Conservation (phyloP, 2,329 filamentous ascomycete genomes). For the Botrytis pseudocinerea region DNA sequence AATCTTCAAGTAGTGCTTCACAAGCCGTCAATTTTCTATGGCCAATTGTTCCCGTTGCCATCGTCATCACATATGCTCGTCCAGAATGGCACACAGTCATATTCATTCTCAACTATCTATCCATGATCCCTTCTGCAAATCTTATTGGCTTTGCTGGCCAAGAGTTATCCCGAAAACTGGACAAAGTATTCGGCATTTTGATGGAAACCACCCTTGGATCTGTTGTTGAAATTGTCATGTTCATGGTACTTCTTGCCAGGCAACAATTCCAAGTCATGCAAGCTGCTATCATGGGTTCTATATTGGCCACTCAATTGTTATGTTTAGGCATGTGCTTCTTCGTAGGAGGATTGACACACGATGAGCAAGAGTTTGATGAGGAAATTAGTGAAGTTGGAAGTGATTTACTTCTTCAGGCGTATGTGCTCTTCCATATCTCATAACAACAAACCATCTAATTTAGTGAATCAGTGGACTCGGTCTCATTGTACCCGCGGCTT, state of each 20-base stretch:
- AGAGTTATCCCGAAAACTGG: slow-evolving; percentile 71
- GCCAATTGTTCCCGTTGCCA: slow-evolving; percentile 73
- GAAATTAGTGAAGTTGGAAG: slow-evolving; percentile 77
- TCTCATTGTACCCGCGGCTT: slow-evolving; percentile 47
- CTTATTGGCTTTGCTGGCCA: slow-evolving; percentile 73
- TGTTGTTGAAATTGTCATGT: slow-evolving; percentile 78
- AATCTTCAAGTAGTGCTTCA: slow-evolving; percentile 63
- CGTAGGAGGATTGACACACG: slow-evolving; percentile 66
- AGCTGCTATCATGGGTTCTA: slow-evolving; percentile 79
- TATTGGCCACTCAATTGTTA: slow-evolving; percentile 77
- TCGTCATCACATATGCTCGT: slow-evolving; percentile 58
- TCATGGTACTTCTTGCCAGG: slow-evolving; percentile 67
- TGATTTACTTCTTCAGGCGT: slow-evolving; percentile 75
- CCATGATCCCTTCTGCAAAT: slow-evolving; percentile 76
- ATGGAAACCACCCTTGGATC: slow-evolving; percentile 66
- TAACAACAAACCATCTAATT: slow-evolving; percentile 2
- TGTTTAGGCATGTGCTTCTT: slow-evolving; percentile 82
- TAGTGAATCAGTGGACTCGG: slow-evolving; percentile 47
- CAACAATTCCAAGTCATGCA: slow-evolving; percentile 69
- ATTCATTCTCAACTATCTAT: slow-evolving; percentile 71
- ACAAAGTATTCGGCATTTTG: slow-evolving; percentile 68
- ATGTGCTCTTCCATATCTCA: slow-evolving; percentile 43
- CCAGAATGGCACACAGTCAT: slow-evolving; percentile 61
- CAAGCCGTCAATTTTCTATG: slow-evolving; percentile 69
- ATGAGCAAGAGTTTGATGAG: slow-evolving; percentile 71